phyloP scores from a whole-genome alignment of 176 grass and related monocot species.

The Saccharum officinarum region DNA sequence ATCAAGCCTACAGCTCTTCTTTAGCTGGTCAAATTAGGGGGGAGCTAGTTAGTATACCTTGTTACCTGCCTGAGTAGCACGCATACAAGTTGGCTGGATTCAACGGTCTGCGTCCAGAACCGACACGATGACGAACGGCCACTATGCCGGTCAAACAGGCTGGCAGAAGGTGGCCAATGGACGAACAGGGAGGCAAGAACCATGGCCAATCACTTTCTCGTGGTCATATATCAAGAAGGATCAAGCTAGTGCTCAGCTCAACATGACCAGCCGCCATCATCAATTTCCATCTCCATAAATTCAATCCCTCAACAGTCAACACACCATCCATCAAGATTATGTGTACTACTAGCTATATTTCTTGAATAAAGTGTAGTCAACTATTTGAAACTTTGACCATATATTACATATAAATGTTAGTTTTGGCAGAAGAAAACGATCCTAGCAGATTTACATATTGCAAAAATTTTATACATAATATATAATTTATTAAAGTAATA shows the following conservation, averaged over 20 bases:
- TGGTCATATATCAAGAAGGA: not conserved
- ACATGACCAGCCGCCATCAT: not conserved
- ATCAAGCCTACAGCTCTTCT: not conserved
- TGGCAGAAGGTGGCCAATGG: not conserved
- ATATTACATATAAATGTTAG: no score
- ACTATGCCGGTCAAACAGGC: not conserved
- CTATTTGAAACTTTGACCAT: not conserved
- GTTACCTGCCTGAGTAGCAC: not conserved
- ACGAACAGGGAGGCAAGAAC: not conserved
- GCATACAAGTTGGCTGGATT: not conserved
- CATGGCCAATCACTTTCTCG: not conserved
- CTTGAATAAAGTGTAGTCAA: not conserved
- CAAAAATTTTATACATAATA: no score
- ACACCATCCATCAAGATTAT: not conserved
- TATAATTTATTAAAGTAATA: no score
- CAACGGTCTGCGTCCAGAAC: constrained; percentile 18
- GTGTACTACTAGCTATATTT: not conserved
- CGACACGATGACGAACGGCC: not conserved
- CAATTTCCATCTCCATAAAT: not conserved
- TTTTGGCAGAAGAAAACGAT: no score
- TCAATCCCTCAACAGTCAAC: not conserved
- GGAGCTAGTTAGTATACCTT: not conserved
- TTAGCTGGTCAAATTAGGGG: not conserved
- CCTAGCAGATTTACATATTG: no score
- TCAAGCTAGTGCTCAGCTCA: not conserved